phyloP scores from a whole-genome alignment of 2,329 filamentous ascomycete species.

The Colletotrichum kahawae region DNA sequence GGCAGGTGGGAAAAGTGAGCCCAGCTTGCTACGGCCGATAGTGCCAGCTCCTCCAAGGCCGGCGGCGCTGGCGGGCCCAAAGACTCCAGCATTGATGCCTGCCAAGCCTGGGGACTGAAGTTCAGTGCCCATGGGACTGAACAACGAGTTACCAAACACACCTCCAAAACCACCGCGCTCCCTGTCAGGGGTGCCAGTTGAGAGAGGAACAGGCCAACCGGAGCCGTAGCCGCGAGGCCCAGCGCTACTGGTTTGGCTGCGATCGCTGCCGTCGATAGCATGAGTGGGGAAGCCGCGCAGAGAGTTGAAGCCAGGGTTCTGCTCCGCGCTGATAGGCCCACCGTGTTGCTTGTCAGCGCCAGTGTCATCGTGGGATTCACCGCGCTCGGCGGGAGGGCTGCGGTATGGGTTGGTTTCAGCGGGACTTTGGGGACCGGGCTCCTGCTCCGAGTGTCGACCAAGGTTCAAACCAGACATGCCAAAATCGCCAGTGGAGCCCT shows the following conservation, averaged over 20 bases:
- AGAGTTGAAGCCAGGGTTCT: conserved; percentile 56
- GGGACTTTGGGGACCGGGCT: conserved; percentile 82
- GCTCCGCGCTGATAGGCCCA: conserved; percentile 54
- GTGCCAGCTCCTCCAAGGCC: conserved; percentile 65
- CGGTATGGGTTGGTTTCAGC: conserved; percentile 97
- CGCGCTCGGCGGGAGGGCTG: conserved; percentile 80
- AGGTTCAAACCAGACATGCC: conserved; percentile 66
- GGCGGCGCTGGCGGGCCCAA: conserved; percentile 65
- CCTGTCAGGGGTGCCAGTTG: conserved; percentile 71
- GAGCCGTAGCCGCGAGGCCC: conserved; percentile 76
- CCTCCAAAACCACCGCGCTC: conserved; percentile 60
- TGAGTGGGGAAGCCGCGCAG: conserved; percentile 56
- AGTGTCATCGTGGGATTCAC: conserved; percentile 66
- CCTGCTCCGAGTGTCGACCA: conserved; percentile 60
- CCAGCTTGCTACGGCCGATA: conserved; percentile 81
- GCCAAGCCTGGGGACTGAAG: conserved; percentile 74
- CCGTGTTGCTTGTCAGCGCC: conserved; percentile 53
- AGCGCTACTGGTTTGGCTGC: conserved; percentile 91
- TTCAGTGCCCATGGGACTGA: conserved; percentile 74
- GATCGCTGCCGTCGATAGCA: conserved; percentile 76
- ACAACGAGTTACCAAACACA: conserved; percentile 80
- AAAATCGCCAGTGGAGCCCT: conserved; percentile 62
- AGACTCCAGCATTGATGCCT: conserved; percentile 70
- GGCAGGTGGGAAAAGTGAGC: conserved; percentile 83
- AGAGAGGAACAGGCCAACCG: conserved; percentile 66